Conservation (phyloP, 1,284 basidiomycete species). For the Naganishia albida region DNA sequence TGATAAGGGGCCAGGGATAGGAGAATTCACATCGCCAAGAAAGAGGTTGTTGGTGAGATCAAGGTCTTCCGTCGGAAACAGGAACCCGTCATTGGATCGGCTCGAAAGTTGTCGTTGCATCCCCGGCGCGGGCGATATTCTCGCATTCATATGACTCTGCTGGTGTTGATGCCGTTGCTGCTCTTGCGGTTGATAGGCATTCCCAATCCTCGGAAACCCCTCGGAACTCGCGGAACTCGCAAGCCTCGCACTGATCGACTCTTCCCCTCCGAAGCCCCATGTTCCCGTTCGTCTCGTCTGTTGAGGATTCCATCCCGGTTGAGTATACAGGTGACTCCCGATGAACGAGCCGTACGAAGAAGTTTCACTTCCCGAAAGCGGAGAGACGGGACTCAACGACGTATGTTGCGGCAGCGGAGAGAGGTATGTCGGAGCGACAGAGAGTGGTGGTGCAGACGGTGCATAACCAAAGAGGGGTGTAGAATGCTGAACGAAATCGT, state of each 20-base stretch:
- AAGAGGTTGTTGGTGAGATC: neutral
- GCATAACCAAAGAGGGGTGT: neutral
- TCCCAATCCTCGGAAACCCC: too few species aligned
- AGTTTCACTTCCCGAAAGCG: constrained; percentile 3
- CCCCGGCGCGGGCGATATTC: neutral
- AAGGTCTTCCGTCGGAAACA: constrained; percentile 12
- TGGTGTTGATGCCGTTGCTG: neutral
- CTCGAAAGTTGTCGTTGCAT: constrained; percentile 18
- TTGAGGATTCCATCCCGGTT: constrained; percentile 11
- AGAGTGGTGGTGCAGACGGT: constrained; percentile 6
- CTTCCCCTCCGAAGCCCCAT: neutral
- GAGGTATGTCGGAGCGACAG: neutral
- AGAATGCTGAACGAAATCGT: too few species aligned
- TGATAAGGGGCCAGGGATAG: neutral
- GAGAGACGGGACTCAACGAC: neutral
- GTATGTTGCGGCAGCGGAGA: neutral
- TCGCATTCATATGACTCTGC: neutral
- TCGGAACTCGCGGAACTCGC: neutral
- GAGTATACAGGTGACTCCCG: constrained; percentile 8
- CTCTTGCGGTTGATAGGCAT: too few species aligned
- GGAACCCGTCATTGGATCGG: constrained; percentile 21
- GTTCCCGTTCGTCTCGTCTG: neutral
- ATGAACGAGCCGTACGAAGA: constrained; percentile 22
- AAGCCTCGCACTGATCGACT: neutral
- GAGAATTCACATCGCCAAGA: too few species aligned